A percentile compares a stretch with the other conserved stretches of the same genome.
Evolutionary conservation across 148 eudicot species (phyloP).

Genomic region (Cornus florida): DNA sequence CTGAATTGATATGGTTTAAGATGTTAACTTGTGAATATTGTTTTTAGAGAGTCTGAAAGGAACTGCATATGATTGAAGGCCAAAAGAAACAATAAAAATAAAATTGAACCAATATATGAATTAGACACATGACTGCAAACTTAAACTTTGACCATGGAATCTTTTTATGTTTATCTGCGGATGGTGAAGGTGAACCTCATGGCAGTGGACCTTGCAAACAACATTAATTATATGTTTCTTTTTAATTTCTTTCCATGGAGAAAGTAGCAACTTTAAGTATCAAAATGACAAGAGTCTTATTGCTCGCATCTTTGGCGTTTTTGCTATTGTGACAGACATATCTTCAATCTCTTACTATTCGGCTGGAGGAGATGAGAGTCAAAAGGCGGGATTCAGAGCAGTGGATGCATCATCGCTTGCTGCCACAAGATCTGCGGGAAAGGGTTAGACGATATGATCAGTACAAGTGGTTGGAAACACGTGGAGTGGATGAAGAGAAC

Average conservation of each 20-base stretch:
- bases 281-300: neutral
- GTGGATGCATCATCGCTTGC: constrained; percentile 95
- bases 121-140: neutral
- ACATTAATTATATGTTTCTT: neutral
- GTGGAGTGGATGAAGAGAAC: constrained; percentile 88
- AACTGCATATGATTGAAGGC: neutral
- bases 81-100: too few species aligned
- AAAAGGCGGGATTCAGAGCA: constrained; percentile 96
- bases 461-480: constrained; percentile 90
- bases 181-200: neutral
- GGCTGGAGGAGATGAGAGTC: constrained; percentile 94
- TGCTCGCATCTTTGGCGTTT: constrained; percentile 4
- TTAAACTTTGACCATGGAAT: too few species aligned
- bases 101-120: neutral
- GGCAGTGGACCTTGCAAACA: neutral
- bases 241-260: constrained; percentile 10
- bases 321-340: constrained; percentile 56
- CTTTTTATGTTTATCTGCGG: neutral
- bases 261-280: neutral
- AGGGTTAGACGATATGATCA: constrained; percentile 93
- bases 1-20: neutral
- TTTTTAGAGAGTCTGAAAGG: neutral
- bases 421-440: constrained; percentile 78
- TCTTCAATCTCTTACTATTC: constrained; percentile 87
- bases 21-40: neutral